These are phyloP conservation scores for Cryptosporidium meleagridis DNA, from an alignment of 169 alveolate genomes.

Conservation along the genomic window DNA sequence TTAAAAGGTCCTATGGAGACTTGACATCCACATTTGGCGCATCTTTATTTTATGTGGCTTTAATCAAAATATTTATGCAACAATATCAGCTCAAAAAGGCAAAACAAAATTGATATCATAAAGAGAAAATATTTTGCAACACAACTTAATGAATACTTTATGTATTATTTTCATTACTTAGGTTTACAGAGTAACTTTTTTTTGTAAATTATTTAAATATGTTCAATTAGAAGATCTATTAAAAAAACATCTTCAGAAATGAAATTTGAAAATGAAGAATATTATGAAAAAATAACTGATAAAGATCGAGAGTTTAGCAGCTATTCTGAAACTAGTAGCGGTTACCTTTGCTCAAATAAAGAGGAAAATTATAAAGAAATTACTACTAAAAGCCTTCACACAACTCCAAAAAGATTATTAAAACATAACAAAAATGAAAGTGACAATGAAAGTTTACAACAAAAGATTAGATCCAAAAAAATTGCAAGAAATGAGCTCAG, in stretches of 20 bases:
- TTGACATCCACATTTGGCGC: slow-evolving; percentile 73
- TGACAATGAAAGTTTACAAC: background rate
- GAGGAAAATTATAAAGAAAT: background rate
- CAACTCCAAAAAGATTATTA: slow-evolving; percentile 41
- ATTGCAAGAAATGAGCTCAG: slow-evolving; percentile 23
- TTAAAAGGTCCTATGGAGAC: slow-evolving; percentile 48
- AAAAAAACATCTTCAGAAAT: background rate
- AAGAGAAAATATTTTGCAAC: background rate
- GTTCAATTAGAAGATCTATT: slow-evolving; percentile 11
- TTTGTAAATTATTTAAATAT: background rate
- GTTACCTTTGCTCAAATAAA: background rate
- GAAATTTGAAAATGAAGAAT: slow-evolving; percentile 4
- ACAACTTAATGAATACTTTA: background rate
- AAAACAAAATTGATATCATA: background rate
- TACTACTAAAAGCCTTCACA: background rate
- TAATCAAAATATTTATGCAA: background rate
- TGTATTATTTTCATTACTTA: background rate
- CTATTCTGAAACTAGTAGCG: background rate
- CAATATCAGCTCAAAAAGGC: background rate
- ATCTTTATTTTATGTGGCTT: slow-evolving; percentile 50
- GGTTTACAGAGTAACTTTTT: background rate
- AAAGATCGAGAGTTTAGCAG: background rate
- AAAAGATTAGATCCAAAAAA: slow-evolving; percentile 22
- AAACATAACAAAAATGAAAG: background rate
- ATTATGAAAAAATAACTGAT: background rate